Base-by-base conservation (phyloP, 23 red algal genomes). In the Gracilaria gracilis region DNA sequence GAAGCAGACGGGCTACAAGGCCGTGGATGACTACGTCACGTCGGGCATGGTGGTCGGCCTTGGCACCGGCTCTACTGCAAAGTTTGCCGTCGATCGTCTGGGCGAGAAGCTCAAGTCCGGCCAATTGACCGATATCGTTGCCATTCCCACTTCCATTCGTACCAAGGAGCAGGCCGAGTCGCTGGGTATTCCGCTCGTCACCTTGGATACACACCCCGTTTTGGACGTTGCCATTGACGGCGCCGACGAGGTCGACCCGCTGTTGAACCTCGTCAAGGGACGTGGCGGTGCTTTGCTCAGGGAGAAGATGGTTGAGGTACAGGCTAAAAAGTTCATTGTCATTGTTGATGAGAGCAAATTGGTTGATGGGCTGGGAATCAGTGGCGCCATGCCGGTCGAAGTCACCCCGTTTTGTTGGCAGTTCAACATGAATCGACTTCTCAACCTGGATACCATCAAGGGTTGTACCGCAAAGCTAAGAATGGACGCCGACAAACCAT, bases 261-360 rank as follows among this genome's bases (percentile, higher is more conserved):
- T 48, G 21, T 49, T 98, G 13, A 98, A 98, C 67, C 91, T 98
- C 38, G 97, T 98, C 59, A 98, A 98, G 79, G 97, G 97, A 7
- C 90, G 97, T 33, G 97, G 97, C 29, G 97, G 97, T 24, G 97
- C 97, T 0, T 88, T 98, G 40, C 79, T 98, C 36, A 84, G 97
- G 9, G 97, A 98, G 90, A 98, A 98, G 76, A 98, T 98, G 97
- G 97, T 98, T 15, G 97, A 98, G 76, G 97, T 98, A 21, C 82
- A 88, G 59, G 97, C 97, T 37, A 91, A 95, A 24, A 93, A 98
- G 91, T 95, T 98, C 61, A 87, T 98, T 23, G 94, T 98, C 24
- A 98, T 98, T 89, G 97, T 98, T 4, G 97, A 98, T 83, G 97
- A 98, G 64, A 87, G 87, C 75, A 98, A 98, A 62, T 79, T 96